Base-by-base conservation (phyloP, 768 basidiomycete species). In the Pisolithus sp. region DNA sequence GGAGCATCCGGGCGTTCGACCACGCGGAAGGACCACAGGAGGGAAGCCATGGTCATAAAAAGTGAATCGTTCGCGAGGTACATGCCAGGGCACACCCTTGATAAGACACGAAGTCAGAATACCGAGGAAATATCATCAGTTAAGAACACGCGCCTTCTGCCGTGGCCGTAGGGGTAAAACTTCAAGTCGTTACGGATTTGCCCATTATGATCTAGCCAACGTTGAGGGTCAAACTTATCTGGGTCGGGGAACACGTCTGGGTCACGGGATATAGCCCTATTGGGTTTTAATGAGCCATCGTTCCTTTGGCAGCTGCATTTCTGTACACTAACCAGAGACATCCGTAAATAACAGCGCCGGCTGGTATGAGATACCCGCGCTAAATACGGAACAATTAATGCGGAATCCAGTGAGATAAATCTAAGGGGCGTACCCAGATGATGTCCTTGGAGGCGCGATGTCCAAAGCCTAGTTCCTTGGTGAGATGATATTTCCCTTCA, bases 391-490 rank as follows among this genome's bases (percentile, higher is more conserved):
- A 38, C 9, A 43, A 0, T 3, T 13, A 74, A 71, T 71, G 75
- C 80, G 20, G 74, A 56, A 21, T 17, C 12, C 6, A 31, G 4
- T 36, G 15, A 26, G 1, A 20, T 24, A 23, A 20, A 10, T 20
- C 23, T 8, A 2, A 10, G 38, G n/a, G 6, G 39, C 58, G 7
- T 53, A 81, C 81, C 78, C 80, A 86, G 21, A 79, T 59, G 36
- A 86, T 74, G 51, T 85, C 83, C 46, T 75, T 75, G 0, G 81
- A 85, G 0, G 82, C 76, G 12, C 76, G 75, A 55, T 87, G 85
- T 1, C 78, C 70, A 51, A 84, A 79, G 0, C 83, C 63, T 64
- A 15, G 3, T 26, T n/a, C 36, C 6, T 23, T 5, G 7, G 24
- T 53, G 20, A 48, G 36, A 26, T 15, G 20, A 30, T 6, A n/a